Conservation (phyloP, 352 stramenopile genomes). For the Phytophthora podocarpi region DNA sequence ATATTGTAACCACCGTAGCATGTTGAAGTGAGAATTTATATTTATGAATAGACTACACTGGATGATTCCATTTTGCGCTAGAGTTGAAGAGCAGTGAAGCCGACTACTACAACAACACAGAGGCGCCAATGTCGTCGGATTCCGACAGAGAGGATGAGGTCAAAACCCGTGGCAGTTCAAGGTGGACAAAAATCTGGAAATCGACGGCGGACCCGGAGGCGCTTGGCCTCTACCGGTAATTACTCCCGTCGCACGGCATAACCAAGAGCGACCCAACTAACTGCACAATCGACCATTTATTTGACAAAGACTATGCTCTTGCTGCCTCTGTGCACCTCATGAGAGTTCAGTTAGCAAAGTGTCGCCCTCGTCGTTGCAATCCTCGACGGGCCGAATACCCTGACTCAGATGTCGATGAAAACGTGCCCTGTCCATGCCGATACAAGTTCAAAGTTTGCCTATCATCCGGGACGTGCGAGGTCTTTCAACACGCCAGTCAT, state of each 20-base stretch:
- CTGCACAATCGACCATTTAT: neutral
- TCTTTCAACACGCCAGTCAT: neutral
- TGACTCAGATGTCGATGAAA: too few relatives aligned
- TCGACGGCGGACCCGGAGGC: neutral
- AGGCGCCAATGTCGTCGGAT: neutral
- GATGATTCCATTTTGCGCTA: too few relatives aligned
- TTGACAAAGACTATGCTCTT: neutral
- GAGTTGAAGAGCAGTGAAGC: neutral
- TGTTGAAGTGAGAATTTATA: neutral
- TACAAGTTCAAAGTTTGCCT: conserved; percentile 6
- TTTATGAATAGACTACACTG: too few relatives aligned
- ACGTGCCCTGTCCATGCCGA: neutral
- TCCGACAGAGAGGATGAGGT: neutral
- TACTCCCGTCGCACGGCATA: neutral
- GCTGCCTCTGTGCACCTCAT: neutral
- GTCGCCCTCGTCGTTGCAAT: neutral
- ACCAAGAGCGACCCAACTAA: neutral
- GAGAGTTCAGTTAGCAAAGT: neutral
- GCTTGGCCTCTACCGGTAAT: neutral
- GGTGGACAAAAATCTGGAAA: neutral
- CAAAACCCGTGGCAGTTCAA: neutral
- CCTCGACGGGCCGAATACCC: too few relatives aligned
- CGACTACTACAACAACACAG: neutral
- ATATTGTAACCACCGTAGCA: neutral
- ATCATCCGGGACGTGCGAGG: neutral